Evolutionary conservation across 495 filamentous ascomycete genomes (phyloP), one percentile per base, ranked within the genome.

Genomic region (Penicillium diatomitis): DNA sequence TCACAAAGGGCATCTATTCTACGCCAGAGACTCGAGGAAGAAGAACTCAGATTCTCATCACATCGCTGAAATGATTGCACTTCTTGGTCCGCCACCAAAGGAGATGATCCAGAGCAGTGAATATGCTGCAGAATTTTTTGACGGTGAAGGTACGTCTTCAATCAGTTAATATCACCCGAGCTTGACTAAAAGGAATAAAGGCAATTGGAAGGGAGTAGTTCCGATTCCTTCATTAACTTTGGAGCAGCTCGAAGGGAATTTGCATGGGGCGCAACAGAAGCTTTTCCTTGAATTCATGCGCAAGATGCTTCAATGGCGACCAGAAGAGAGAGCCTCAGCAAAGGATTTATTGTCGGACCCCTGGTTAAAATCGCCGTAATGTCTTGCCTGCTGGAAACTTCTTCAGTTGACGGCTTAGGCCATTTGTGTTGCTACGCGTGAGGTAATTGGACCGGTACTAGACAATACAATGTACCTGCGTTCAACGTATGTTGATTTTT

Each of bases 221-320:
- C 36, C 46, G 41, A 47, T 55, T 28, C 53, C 56, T n/a, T 51
- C 40, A 29, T 38, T 39, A 29, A 56, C 48, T 28, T 41, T 58
- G 20, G 56, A 57, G 38, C 41, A 51, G 9, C 46, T 44, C 2
- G 68, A 71, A 43, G 46, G 27, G 1, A 55, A 48, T 44, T 45
- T 74, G 12, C 29, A 55, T 32, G 63, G 55, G 6, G 37, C 53
- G 45, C 47, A 63, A 7, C 62, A 68, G 44, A 50, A 51, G 8
- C 37, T 47, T 11, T 77, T 76, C 54, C 55, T 76, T 37, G 3
- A 36, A 0, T 64, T 75, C 40, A 65, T 73, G 50, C 52, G 61
- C 8, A 54, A 49, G 40, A 73, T 75, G 70, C 53, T 79, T 34
- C 63, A 62, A 34, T 77, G 72, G 73, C 46, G 44, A 30, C 71